Evolutionary conservation across 2,329 filamentous ascomycete species (phyloP).

Genomic region (Colletotrichum tamarilloi): DNA sequence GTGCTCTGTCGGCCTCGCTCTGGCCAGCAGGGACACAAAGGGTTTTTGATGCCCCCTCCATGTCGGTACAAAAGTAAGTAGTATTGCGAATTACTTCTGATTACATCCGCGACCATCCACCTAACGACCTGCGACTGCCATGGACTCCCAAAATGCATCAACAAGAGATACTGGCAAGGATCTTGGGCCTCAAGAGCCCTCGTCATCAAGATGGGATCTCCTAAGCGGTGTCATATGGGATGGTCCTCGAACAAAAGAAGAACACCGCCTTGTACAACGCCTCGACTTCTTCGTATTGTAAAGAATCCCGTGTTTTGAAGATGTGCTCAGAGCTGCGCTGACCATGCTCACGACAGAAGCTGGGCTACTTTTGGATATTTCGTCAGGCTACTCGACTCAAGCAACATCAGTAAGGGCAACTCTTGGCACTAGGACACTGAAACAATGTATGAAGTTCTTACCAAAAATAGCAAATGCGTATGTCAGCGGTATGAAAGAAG

Average conservation of each 20-base stretch:
- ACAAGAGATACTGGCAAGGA: background rate
- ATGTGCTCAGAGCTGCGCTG: background rate
- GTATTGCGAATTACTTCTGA: background rate
- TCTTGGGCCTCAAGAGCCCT: background rate
- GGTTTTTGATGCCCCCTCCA: background rate
- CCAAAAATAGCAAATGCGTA: background rate
- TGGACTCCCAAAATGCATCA: background rate
- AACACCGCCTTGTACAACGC: background rate
- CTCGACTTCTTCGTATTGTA: background rate
- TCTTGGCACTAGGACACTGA: background rate
- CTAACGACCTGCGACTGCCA: background rate
- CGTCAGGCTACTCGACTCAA: background rate
- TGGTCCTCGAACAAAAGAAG: background rate
- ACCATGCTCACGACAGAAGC: background rate
- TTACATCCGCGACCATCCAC: background rate
- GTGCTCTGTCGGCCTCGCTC: background rate
- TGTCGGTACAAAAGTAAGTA: too few species aligned
- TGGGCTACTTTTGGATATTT: background rate
- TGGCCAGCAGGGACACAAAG: background rate
- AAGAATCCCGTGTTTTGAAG: too few species aligned
- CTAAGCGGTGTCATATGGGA: background rate
- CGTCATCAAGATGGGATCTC: background rate
- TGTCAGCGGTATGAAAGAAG: background rate
- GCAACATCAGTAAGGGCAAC: background rate
- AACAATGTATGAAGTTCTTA: background rate